Conservation (phyloP, 306 rosid species). For the Vicia faba region DNA sequence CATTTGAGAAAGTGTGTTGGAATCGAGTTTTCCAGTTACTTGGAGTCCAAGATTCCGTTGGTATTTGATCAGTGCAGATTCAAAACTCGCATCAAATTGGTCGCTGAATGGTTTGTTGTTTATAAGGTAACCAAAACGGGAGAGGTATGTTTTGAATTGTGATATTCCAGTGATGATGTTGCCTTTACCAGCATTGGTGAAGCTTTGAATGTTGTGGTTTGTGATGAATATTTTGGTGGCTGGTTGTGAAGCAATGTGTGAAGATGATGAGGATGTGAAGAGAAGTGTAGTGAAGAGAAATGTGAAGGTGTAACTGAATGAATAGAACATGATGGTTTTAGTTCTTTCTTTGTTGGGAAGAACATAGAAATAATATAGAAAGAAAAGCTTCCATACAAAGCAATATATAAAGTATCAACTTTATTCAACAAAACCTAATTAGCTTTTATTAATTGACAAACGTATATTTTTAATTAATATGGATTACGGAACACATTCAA, state of each 20-base stretch:
- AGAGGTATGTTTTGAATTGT: slow-evolving; percentile 49
- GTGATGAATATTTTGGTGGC: slow-evolving; percentile 18
- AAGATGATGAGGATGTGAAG: slow-evolving; percentile 26
- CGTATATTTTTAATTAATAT: too few species aligned
- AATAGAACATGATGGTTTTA: slow-evolving; percentile 46
- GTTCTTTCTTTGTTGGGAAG: slow-evolving; percentile 22
- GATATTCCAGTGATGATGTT: slow-evolving; percentile 40
- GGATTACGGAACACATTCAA: too few species aligned
- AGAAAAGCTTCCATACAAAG: slow-evolving; percentile 43
- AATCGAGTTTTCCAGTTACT: slow-evolving; percentile 56
- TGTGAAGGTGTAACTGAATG: slow-evolving; percentile 27
- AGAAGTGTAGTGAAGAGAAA: slow-evolving; percentile 42
- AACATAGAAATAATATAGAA: background rate
- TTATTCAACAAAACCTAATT: slow-evolving; percentile 33
- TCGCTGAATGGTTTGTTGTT: slow-evolving; percentile 33
- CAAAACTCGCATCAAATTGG: slow-evolving; percentile 39
- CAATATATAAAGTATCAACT: slow-evolving; percentile 23
- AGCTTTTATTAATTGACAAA: too few species aligned
- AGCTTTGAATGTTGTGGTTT: slow-evolving; percentile 13
- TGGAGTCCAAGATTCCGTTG: slow-evolving; percentile 57
- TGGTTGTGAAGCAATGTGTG: slow-evolving; percentile 2
- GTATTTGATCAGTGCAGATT: slow-evolving; percentile 43
- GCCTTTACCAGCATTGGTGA: slow-evolving; percentile 38
- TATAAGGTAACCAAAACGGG: slow-evolving; percentile 53
- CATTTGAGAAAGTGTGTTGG: slow-evolving; percentile 46